Percentiles rank a stretch among this genome's conserved stretches.
Conservation (phyloP, 768 basidiomycete genomes). For the Xanthoconium stramineum region DNA sequence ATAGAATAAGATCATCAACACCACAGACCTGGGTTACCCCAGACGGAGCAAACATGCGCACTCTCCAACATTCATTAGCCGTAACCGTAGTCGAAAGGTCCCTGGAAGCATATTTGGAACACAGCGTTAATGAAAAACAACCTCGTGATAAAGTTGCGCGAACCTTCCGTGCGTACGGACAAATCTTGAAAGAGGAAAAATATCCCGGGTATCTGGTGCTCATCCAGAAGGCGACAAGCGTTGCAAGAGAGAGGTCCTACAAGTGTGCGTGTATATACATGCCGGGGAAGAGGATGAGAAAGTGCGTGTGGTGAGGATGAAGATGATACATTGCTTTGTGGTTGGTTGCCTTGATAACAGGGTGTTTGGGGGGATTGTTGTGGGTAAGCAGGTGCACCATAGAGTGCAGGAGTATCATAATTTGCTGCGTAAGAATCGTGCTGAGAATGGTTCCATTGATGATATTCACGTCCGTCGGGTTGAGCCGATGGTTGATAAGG, state of each 20-base stretch:
- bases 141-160: slow-evolving; percentile 27
- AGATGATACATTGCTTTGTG: slow-evolving; percentile 23
- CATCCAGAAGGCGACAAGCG: slow-evolving; percentile 80
- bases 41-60: slow-evolving; percentile 46
- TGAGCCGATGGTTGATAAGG: slow-evolving; percentile 31
- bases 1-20: slow-evolving; percentile 21
- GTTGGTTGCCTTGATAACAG: slow-evolving; percentile 27
- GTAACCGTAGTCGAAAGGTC: slow-evolving; percentile 79
- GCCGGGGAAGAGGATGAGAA: slow-evolving; percentile 51
- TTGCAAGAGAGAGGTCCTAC: slow-evolving; percentile 88
- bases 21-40: slow-evolving; percentile 16
- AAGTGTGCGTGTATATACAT: slow-evolving; percentile 81
- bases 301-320: slow-evolving; percentile 30
- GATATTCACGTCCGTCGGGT: slow-evolving; percentile 38
- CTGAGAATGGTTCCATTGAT: slow-evolving; percentile 28
- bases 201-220: slow-evolving; percentile 81
- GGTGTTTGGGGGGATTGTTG: slow-evolving; percentile 30
- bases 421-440: slow-evolving; percentile 25
- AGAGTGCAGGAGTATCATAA: slow-evolving; percentile 24
- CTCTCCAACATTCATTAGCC: slow-evolving; percentile 89
- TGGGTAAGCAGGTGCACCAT: slow-evolving; percentile 25
- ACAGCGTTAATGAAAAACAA: slow-evolving; percentile 21
- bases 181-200: slow-evolving; percentile 96
- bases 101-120: slow-evolving; percentile 44
- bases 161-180: slow-evolving; percentile 90